Evolutionary conservation across 1,284 basidiomycete genomes (phyloP), one percentile per base, ranked within the genome.

Genomic region (Cutaneotrichosporon cavernicola): DNA sequence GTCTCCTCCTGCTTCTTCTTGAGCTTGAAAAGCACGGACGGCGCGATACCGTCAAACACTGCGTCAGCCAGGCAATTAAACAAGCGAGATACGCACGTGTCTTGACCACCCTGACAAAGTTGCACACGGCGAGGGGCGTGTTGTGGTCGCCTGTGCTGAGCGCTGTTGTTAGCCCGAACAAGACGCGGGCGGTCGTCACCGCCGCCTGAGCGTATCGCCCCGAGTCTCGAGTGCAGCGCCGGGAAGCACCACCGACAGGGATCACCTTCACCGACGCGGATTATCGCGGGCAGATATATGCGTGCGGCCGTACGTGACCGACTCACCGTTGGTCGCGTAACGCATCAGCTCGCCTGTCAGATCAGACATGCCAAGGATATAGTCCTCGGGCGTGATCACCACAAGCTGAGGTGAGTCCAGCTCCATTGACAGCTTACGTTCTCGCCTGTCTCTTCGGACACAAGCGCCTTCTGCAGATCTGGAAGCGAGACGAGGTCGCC

Each of bases 281-380:
- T 10, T 30, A 62, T 56, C 46, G 26, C 26, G 22, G 2, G 21
- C 22, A 31, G 22, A 16, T 18, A 30, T 31, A 30, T 31, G 10
- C 11, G 22, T 31, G 10, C 11, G 22, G 50, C 61, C 51, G 31
- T 60, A 59, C 7, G 26, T 30, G 9, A 18, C 11, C 21, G 18
- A 63, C 76, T 60, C 59, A 76, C 74, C 73, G 65, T 80, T 90
- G 65, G 95, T 97, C 5, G 93, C 92, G 68, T 90, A 90, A 43
- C 96, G 86, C 96, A 98, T 98, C 68, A 92, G 86, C 80, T 98
- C 96, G 50, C 96, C 96, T 0, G 93, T 97, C 38, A 99, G 83
- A 78, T 99, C 96, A 1, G 92, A 93, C 34, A 97, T 82, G 16
- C 96, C 96, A 2, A 98, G 86, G 16, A 97, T 83, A 76, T 97